Conservation (phyloP, 768 basidiomycete genomes). For the Artomyces pyxidatus region DNA sequence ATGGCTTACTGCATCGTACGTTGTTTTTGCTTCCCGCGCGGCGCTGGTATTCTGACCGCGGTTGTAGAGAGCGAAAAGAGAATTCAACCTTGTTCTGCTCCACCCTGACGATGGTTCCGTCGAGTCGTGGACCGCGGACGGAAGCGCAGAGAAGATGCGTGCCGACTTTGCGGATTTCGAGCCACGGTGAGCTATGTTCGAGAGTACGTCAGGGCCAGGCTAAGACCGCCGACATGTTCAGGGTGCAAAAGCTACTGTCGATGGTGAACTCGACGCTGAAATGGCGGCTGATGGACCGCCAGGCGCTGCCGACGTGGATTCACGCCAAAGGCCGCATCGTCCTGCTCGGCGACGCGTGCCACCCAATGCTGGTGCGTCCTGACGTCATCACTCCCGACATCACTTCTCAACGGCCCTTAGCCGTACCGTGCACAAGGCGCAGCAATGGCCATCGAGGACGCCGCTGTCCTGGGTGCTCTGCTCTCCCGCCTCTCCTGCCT, state of each 20-base stretch:
- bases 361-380: constrained; percentile 33
- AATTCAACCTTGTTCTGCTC: constrained; percentile 29
- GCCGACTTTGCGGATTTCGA: constrained; percentile 34
- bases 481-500: constrained; percentile 37
- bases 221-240: constrained; percentile 7
- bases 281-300: constrained; percentile 35
- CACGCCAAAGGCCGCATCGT: constrained; percentile 27
- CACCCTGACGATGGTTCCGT: constrained; percentile 33
- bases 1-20: constrained; percentile 37
- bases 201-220: not conserved
- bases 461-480: constrained; percentile 37
- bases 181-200: constrained; percentile 22
- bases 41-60: not conserved
- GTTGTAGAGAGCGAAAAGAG: constrained; percentile 25
- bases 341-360: constrained; percentile 34
- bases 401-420: constrained; percentile 11
- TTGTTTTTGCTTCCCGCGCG: constrained; percentile 5
- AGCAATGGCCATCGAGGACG: constrained; percentile 43
- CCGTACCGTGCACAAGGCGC: constrained; percentile 37
- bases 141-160: constrained; percentile 36
- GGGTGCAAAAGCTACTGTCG: constrained; percentile 28
- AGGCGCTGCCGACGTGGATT: constrained; percentile 32
- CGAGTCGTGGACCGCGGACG: constrained; percentile 35
- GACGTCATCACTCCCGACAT: not conserved
- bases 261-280: constrained; percentile 31